Evolutionary conservation across 129 eudicot genomes (phyloP).

Genomic region (Lactuca saligna): DNA sequence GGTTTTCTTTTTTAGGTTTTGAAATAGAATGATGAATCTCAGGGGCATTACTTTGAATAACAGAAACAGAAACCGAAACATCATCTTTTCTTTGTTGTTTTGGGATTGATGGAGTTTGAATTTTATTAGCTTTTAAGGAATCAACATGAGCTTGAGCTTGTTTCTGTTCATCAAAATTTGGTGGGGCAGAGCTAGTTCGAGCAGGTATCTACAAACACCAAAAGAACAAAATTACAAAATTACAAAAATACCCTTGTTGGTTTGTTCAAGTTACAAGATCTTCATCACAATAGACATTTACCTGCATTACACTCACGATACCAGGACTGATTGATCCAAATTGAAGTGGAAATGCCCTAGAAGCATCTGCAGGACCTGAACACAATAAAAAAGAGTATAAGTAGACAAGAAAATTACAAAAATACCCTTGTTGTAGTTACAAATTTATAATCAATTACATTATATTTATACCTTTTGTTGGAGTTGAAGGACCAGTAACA

Average conservation of each 20-base stretch:
- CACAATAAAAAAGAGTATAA: conserved; percentile 2
- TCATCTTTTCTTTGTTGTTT: conserved; percentile 58
- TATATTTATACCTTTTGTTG: conserved; percentile 60
- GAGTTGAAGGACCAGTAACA: conserved; percentile 46
- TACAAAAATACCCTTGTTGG: too few species aligned
- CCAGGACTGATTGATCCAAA: conserved; percentile 85
- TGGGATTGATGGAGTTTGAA: conserved; percentile 48
- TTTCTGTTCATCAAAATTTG: conserved; percentile 78
- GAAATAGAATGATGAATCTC: conserved; percentile 40
- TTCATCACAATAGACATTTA: conserved; percentile 12
- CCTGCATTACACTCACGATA: conserved; percentile 74
- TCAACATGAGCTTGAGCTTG: conserved; percentile 65
- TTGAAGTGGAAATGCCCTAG: conserved; percentile 58
- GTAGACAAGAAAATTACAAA: not conserved
- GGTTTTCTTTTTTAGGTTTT: conserved; percentile 49
- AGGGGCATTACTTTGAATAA: conserved; percentile 35
- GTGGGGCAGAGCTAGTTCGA: conserved; percentile 89
- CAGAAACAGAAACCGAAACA: not conserved
- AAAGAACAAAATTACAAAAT: not conserved
- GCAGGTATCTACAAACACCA: conserved; percentile 66
- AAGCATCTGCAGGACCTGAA: conserved; percentile 56
- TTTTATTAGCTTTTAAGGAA: conserved; percentile 33
- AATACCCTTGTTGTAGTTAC: not conserved
- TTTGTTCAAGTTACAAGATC: not conserved
- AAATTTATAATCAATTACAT: too few species aligned